Percentiles rank a stretch among this genome's conserved stretches.
Conservation (phyloP, 345 rosid species). For the Populus euphratica region DNA sequence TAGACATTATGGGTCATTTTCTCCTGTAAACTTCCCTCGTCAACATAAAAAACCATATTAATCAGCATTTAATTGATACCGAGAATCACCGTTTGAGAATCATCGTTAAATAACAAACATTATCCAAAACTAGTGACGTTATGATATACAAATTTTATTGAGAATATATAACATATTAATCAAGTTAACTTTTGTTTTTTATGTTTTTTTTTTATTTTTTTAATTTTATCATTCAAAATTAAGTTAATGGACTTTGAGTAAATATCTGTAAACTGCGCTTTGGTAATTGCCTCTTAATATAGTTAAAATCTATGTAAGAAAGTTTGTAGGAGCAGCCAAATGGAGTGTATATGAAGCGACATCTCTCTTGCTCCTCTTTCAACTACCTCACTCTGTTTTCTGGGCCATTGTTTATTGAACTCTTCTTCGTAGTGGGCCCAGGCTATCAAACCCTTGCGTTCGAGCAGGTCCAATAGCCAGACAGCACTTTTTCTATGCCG, state of each 20-base stretch:
- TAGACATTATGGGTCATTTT: constrained; percentile 31
- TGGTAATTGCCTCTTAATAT: background rate
- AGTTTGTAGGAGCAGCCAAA: no score
- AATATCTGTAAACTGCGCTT: background rate
- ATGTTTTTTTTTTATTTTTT: no score
- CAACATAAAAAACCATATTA: background rate
- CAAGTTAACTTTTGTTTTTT: no score
- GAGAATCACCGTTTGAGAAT: background rate
- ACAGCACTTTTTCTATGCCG: background rate
- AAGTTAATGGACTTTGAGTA: background rate
- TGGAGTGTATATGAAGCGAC: no score
- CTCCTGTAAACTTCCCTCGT: background rate
- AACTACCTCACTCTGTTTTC: background rate
- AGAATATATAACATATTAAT: no score
- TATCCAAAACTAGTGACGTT: background rate
- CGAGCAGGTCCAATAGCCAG: background rate
- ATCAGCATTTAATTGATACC: background rate
- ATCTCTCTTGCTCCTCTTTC: background rate
- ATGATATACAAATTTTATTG: background rate
- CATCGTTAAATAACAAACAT: background rate
- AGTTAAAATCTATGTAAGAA: no score
- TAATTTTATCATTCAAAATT: no score
- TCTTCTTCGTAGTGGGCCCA: background rate
- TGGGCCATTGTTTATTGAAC: background rate
- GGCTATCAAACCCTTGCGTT: background rate